Base-by-base conservation (phyloP, 495 filamentous ascomycete genomes). In the Jackrogersella minutella region DNA sequence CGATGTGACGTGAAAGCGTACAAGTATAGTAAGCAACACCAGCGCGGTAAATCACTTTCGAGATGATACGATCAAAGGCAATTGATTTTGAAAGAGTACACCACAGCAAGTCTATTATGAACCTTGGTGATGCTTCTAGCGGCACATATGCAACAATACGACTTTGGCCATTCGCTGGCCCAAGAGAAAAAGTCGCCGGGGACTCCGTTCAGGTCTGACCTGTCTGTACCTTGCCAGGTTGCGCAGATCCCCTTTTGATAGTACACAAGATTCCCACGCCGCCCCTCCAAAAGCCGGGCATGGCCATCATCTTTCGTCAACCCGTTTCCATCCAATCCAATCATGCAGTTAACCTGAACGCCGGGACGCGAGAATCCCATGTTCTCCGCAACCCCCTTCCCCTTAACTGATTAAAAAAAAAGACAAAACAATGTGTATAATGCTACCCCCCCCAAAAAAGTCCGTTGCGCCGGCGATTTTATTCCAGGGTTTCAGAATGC, bases 331-430 rank as follows among this genome's bases (percentile, higher is more conserved):
- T 63, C 47, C 60, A 52, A 37, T 64, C 47, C 52, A 58, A 39
- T 63, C 64, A 74, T 74, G 72, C 72, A 72, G 16, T 53, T 64
- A 65, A 64, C 69, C 72, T 54, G 44, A 74, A 74, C 72, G 69
- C 72, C 72, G 46, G 56, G 69, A 56, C 53, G n/a, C 44, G 65
- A 59, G 49, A 72, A 62, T 26, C 58, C 50, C 62, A 28, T 64
- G 57, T 53, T 59, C 64, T 59, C 66, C 46, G 28, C 55, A 44
- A n/a, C 50, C 60, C 19, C 44, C 60, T 31, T 47, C 11, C 46
- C 62, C 46, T 17, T 14, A 52, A 11, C 2, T 37, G 3, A 11
- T 13, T 5, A 37, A 44, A 17, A 37, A 21, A 26, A 33, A 30
- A 62, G 24, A 30, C 46, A 47, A 51, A 43, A 54, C 43, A 57